A percentile compares a stretch with the other conserved stretches of the same genome.
Evolutionary conservation across 108 stramenopile genomes (phyloP).

Genomic region (Fistulifera solaris): DNA sequence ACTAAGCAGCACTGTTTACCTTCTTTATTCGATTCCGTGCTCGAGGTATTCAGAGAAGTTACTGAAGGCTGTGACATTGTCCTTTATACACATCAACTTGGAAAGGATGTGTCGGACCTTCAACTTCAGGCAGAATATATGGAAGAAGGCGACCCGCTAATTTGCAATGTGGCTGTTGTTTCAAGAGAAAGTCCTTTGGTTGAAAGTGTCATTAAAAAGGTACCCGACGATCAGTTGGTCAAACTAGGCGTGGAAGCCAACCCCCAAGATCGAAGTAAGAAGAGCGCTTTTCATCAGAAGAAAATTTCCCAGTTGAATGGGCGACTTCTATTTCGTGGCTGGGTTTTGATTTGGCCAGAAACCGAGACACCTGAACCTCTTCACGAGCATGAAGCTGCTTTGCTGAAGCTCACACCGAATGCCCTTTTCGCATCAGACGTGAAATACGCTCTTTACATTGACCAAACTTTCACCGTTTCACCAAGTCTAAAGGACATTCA

Average conservation of each 20-base stretch:
- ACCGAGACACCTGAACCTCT: constrained; percentile 33
- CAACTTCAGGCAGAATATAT: constrained; percentile 40
- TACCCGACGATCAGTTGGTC: constrained; percentile 33
- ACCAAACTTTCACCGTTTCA: constrained; percentile 47
- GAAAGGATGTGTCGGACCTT: constrained; percentile 34
- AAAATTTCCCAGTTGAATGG: constrained; percentile 46
- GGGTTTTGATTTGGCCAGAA: constrained; percentile 54
- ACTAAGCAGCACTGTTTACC: constrained; percentile 42
- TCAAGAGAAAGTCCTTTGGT: constrained; percentile 54
- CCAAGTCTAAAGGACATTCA: constrained; percentile 51
- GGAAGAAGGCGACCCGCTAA: constrained; percentile 35
- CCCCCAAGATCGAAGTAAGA: constrained; percentile 11
- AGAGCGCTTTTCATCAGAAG: constrained; percentile 7
- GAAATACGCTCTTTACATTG: constrained; percentile 52
- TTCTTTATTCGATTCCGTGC: constrained; percentile 50
- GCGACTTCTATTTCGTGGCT: constrained; percentile 49
- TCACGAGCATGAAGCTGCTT: constrained; percentile 22
- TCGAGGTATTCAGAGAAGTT: constrained; percentile 13
- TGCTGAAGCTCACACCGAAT: constrained; percentile 66
- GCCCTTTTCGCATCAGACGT: constrained; percentile 45
- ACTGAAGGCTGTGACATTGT: constrained; percentile 65
- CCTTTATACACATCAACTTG: constrained; percentile 63
- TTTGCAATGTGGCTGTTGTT: constrained; percentile 73
- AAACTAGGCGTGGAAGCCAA: constrained; percentile 30
- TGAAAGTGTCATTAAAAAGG: constrained; percentile 30